Evolutionary conservation across 768 basidiomycete species (phyloP), one percentile per base, ranked within the genome.

Genomic region (Kwoniella sp.): DNA sequence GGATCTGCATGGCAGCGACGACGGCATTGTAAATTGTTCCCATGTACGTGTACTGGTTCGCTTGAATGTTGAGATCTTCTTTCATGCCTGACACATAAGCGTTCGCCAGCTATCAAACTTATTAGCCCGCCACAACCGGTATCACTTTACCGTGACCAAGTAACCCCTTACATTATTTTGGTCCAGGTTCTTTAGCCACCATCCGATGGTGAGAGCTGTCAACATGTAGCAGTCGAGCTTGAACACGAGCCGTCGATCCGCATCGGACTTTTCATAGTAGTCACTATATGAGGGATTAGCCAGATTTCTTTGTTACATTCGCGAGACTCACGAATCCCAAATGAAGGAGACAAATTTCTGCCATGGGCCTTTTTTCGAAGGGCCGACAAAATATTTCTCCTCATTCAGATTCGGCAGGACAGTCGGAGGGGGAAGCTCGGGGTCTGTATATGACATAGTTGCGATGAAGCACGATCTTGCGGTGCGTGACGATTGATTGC

Each of bases 41-140:
- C 59, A 68, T 57, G 19, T 68, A 55, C 13, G 65, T 68, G 55
- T 69, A 69, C 56, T 72, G 61, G 30, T 70, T 65, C 1, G 67
- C 69, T 22, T 55, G 44, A 44, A 73, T 63, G 53, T 68, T 55
- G n/a, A 73, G 58, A 29, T 65, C 69, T 47, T 70, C 72, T 51
- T 68, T 65, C 66, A 73, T 68, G 15, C 73, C 73, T 1, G 64
- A 65, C 0, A 66, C 68, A 40, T 69, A 69, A 0, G 68, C 68
- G 15, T 66, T 63, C n/a, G 55, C 19, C 54, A 61, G 22, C 52
- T 63, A 15, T 3, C 46, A 25, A 27, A 9, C 21, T 55, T 30
- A 24, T n/a, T 7, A 29, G 37, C 25, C 2, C 17, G 1, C 17
- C 19, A 5, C 8, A 12, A 15, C 17, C 17, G 17, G 2, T 1